Conservation (phyloP, 352 stramenopile species). For the Pythium myriotylum region DNA sequence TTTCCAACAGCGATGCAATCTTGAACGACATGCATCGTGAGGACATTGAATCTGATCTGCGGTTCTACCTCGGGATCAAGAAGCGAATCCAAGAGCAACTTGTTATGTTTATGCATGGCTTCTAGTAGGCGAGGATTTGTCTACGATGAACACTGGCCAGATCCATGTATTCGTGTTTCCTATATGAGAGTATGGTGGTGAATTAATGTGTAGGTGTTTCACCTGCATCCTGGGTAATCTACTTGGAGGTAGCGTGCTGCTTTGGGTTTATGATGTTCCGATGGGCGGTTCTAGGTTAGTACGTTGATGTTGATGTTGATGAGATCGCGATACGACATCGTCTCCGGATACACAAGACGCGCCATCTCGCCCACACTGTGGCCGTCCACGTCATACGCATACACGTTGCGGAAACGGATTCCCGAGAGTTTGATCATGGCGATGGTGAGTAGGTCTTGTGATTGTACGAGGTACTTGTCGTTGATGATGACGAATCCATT, state of each 20-base stretch:
- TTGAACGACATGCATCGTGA: slow-evolving; percentile 59
- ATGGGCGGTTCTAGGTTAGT: slow-evolving; percentile 17
- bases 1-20: slow-evolving; percentile 47
- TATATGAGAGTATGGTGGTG: slow-evolving; percentile 7
- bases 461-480: slow-evolving; percentile 36
- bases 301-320: slow-evolving; percentile 27
- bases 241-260: not conserved
- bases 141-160: not conserved
- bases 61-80: slow-evolving; percentile 77
- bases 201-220: slow-evolving; percentile 12
- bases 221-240: not conserved
- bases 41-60: slow-evolving; percentile 61
- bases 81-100: slow-evolving; percentile 72
- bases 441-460: slow-evolving; percentile 28
- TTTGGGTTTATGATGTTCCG: not conserved
- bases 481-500: slow-evolving; percentile 44
- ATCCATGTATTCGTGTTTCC: not conserved
- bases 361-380: slow-evolving; percentile 24
- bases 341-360: slow-evolving; percentile 33
- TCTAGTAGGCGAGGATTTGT: slow-evolving; percentile 26
- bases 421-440: slow-evolving; percentile 30
- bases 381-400: slow-evolving; percentile 32
- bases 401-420: slow-evolving; percentile 25
- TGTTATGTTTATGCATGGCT: slow-evolving; percentile 71
- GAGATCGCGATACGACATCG: slow-evolving; percentile 22